Conservation (phyloP, 352 stramenopile genomes). For the Globisporangium abappressorium region DNA sequence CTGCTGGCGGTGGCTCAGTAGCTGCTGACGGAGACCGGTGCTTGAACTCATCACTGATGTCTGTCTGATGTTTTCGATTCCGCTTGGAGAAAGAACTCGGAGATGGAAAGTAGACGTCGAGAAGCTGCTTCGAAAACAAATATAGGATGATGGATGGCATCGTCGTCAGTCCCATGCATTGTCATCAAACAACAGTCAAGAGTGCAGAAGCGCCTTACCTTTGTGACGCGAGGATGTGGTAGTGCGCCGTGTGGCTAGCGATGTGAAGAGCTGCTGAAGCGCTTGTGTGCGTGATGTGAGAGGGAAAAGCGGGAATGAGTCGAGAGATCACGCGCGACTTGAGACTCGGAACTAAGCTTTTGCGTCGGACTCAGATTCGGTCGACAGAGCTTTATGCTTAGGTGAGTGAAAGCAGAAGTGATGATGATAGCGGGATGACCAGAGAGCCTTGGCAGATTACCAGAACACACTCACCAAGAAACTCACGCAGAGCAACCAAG, state of each 20-base stretch:
- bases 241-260: neutral
- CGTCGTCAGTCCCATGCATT: neutral
- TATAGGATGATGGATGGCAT: neutral
- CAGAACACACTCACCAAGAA: neutral
- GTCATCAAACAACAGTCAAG: neutral
- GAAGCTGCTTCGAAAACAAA: neutral
- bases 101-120: neutral
- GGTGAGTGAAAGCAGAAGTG: neutral
- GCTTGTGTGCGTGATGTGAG: neutral
- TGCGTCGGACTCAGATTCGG: neutral
- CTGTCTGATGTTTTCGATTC: neutral
- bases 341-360: neutral
- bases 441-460: neutral
- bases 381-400: neutral
- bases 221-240: neutral
- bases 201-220: neutral
- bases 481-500: neutral
- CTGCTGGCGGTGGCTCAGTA: neutral
- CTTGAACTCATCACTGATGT: conserved; percentile 3
- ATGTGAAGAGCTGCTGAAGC: neutral
- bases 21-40: conserved; percentile 4
- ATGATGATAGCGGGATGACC: neutral
- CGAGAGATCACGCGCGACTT: conserved; percentile 1
- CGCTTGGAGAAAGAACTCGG: neutral
- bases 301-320: conserved; percentile 4